Conservation (phyloP, 441 rosid genomes). For the Populus hybrid region DNA sequence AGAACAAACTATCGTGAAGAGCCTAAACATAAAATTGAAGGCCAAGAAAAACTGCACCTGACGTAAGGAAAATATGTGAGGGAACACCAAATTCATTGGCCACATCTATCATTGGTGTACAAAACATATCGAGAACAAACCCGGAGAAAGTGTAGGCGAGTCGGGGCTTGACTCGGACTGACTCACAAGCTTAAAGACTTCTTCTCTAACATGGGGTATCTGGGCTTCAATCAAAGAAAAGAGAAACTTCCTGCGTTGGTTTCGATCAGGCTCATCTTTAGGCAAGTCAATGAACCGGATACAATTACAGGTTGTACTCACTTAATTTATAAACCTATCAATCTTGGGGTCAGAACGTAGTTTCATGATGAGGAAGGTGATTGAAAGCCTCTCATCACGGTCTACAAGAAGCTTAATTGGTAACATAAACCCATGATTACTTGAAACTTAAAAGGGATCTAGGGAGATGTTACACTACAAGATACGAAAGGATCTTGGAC, state of each 20-base stretch:
- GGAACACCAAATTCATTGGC: too few relatives aligned
- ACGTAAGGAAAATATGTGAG: too few relatives aligned
- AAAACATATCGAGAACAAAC: slow-evolving; percentile 7
- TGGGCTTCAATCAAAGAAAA: slow-evolving; percentile 14
- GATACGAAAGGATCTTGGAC: too few relatives aligned
- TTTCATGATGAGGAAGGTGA: slow-evolving; percentile 6
- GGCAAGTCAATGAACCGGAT: not conserved
- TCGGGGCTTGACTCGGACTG: not conserved
- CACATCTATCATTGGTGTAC: not conserved
- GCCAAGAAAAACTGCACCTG: too few relatives aligned
- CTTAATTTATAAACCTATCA: not conserved
- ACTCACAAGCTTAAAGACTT: not conserved
- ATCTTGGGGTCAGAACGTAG: not conserved
- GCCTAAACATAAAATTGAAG: too few relatives aligned
- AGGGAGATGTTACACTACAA: too few relatives aligned
- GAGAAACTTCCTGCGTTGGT: not conserved
- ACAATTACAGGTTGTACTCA: not conserved
- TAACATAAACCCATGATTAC: too few relatives aligned
- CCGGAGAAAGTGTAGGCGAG: slow-evolving; percentile 32
- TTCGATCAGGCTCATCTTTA: not conserved
- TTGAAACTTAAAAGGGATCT: too few relatives aligned
- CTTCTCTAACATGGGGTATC: slow-evolving; percentile 13
- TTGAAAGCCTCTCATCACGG: slow-evolving; percentile 5
- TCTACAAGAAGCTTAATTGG: slow-evolving; percentile 28
- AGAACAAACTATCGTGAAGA: too few relatives aligned